Conservation (phyloP, 2,329 filamentous ascomycete species). For the Xylaria sp. region DNA sequence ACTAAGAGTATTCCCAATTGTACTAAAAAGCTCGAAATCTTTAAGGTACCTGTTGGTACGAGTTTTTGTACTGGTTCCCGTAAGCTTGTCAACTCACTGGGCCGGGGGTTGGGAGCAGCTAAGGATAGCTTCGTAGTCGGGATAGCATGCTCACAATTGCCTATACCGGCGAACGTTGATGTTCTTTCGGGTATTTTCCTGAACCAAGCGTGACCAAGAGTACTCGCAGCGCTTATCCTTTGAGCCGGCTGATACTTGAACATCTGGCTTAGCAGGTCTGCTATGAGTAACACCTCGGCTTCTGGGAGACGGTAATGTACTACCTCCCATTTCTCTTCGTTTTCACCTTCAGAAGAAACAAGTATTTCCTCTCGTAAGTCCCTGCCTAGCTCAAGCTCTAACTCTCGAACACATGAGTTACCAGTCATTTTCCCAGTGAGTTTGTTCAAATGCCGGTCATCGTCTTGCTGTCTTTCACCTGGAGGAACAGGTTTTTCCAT, state of each 20-base stretch:
- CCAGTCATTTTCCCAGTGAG: neutral
- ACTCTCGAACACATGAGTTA: neutral
- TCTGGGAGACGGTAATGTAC: conserved; percentile 13
- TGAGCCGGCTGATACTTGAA: conserved; percentile 21
- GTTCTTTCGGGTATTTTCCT: neutral
- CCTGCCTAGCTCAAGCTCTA: neutral
- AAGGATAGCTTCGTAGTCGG: neutral
- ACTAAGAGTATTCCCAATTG: neutral
- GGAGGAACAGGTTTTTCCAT: neutral
- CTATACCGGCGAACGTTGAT: neutral
- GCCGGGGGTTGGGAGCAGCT: neutral
- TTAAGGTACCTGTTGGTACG: neutral
- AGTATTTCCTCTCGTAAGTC: neutral
- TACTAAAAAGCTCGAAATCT: neutral
- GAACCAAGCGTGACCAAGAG: conserved; percentile 31
- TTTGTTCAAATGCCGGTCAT: neutral
- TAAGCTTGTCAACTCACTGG: neutral
- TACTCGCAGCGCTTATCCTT: neutral
- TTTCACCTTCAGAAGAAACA: too few relatives aligned
- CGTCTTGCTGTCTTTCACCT: neutral
- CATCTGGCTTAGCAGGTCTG: conserved; percentile 24
- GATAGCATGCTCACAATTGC: neutral
- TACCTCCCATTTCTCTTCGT: neutral
- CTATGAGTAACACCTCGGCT: conserved; percentile 15
- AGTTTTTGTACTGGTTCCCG: neutral